phyloP scores from a whole-genome alignment of 495 filamentous ascomycete species.

The Parachaetomium inaequale region DNA sequence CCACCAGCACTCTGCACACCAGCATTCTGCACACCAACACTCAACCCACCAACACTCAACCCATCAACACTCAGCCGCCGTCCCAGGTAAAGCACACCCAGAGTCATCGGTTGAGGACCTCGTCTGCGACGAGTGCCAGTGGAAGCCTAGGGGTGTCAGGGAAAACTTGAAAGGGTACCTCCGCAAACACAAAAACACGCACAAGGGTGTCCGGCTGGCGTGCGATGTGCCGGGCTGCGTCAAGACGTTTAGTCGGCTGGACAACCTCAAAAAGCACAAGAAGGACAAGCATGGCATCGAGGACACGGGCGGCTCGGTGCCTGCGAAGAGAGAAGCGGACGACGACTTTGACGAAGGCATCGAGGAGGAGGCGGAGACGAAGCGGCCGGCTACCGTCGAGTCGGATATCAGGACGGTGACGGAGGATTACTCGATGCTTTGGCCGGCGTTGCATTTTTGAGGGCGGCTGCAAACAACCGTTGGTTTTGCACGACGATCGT shows the following conservation, averaged over 20 bases:
- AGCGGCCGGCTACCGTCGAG: constrained; percentile 22
- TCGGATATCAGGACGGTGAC: constrained; percentile 22
- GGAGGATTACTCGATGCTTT: constrained; percentile 35
- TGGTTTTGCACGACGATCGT: neutral
- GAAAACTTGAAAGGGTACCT: constrained; percentile 40
- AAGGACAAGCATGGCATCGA: constrained; percentile 40
- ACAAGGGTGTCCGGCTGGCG: constrained; percentile 33
- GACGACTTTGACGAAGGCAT: constrained; percentile 19
- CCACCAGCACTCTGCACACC: neutral
- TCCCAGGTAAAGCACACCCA: neutral
- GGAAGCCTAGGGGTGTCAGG: constrained; percentile 37
- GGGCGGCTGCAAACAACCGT: neutral
- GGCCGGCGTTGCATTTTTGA: constrained; percentile 36
- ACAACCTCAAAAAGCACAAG: constrained; percentile 44
- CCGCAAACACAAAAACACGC: constrained; percentile 40
- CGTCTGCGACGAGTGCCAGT: constrained; percentile 38
- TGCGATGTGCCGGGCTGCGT: constrained; percentile 36
- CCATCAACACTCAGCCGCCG: neutral
- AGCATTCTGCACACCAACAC: neutral
- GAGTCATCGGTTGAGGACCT: constrained; percentile 28
- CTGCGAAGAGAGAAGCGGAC: constrained; percentile 22
- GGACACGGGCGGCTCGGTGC: constrained; percentile 21
- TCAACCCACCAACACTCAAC: neutral
- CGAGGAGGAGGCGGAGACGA: constrained; percentile 16
- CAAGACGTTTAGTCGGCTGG: constrained; percentile 42